Evolutionary conservation across 257 asterid species (phyloP).

Genomic region (Lavandula angustifolia): DNA sequence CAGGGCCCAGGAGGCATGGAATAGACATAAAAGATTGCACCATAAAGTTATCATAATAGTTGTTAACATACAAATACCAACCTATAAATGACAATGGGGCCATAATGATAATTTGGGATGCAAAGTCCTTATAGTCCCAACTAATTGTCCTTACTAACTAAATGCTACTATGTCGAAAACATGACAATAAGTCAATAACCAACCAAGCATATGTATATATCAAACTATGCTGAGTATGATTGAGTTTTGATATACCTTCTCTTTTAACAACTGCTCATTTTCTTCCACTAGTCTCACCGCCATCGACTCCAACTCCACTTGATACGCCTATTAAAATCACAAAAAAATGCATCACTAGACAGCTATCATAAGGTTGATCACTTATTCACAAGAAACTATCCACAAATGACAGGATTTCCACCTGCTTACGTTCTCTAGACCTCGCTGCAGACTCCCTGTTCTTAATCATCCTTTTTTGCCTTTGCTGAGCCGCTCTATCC

Average conservation of each 20-base stretch:
- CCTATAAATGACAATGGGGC: background rate
- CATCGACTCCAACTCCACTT: conserved; percentile 84
- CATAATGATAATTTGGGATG: background rate
- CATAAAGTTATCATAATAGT: background rate
- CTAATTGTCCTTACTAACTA: background rate
- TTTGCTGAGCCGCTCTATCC: conserved; percentile 70
- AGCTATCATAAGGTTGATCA: conserved; percentile 12
- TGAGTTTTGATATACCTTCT: conserved; percentile 48
- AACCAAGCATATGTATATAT: background rate
- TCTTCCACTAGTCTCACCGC: conserved; percentile 81
- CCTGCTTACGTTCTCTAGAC: conserved; percentile 99
- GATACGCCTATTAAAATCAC: conserved; percentile 59
- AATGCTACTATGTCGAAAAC: background rate
- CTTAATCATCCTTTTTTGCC: conserved; percentile 92
- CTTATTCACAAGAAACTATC: conserved; percentile 1
- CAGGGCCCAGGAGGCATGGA: background rate
- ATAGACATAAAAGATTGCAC: background rate
- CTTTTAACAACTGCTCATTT: conserved; percentile 65
- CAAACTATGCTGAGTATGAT: conserved; percentile 13
- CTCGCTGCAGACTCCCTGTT: conserved; percentile 98
- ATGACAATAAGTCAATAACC: conserved; percentile 15
- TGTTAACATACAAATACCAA: conserved; percentile 11
- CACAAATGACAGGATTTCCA: conserved; percentile 25
- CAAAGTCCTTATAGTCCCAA: background rate
- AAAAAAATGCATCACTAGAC: conserved; percentile 22